Evolutionary conservation across 768 basidiomycete species (phyloP).

Genomic region (Dentipellis fragilis): DNA sequence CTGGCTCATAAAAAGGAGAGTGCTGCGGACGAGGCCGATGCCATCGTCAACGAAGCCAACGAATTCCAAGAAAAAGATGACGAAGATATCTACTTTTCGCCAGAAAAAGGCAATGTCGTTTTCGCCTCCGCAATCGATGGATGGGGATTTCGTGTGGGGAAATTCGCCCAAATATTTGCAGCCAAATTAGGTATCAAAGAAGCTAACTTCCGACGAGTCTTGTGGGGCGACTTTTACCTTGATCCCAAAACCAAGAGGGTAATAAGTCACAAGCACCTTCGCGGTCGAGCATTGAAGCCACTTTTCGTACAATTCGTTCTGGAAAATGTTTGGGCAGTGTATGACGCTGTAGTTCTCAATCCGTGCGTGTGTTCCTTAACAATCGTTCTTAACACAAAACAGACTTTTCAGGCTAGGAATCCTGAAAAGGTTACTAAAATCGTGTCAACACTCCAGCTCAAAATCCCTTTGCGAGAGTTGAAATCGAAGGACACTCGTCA

Average conservation of each 20-base stretch:
- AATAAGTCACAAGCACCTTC: constrained; percentile 83
- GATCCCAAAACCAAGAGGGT: constrained; percentile 94
- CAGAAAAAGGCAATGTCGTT: constrained; percentile 90
- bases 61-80: constrained; percentile 94
- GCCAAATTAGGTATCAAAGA: constrained; percentile 88
- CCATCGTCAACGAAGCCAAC: constrained; percentile 41
- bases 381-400: constrained; percentile 9
- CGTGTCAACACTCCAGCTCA: constrained; percentile 68
- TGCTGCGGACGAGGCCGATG: constrained; percentile 50
- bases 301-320: constrained; percentile 96
- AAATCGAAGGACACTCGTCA: constrained; percentile 84
- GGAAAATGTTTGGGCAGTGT: constrained; percentile 96
- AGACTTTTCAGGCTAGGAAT: constrained; percentile 44
- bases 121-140: constrained; percentile 95
- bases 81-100: constrained; percentile 95
- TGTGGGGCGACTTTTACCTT: constrained; percentile 97
- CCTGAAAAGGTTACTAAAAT: constrained; percentile 86
- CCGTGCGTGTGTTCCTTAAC: constrained; percentile 51
- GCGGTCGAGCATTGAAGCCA: constrained; percentile 81
- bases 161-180: constrained; percentile 90
- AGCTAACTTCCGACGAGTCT: constrained; percentile 67
- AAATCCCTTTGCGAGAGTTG: constrained; percentile 80
- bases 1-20: constrained; percentile 71
- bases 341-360: constrained; percentile 80
- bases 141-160: constrained; percentile 92